Conservation (phyloP, 768 basidiomycete species). For the Suillus subluteus region DNA sequence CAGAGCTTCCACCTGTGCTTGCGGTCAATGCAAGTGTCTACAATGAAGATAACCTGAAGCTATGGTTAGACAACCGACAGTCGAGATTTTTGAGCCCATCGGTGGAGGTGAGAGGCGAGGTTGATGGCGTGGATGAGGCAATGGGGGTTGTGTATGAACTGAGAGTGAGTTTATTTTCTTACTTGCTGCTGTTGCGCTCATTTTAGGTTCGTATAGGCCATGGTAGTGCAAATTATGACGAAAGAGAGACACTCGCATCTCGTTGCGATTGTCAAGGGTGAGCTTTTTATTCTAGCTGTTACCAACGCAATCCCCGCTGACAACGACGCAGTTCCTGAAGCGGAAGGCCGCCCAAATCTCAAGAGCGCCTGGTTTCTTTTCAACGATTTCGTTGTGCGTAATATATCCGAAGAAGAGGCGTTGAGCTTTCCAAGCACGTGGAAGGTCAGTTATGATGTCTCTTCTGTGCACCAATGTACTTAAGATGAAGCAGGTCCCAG, state of each 20-base stretch:
- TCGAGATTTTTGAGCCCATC: slow-evolving; percentile 59
- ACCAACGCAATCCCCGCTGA: background rate
- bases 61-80: slow-evolving; percentile 68
- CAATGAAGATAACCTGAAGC: slow-evolving; percentile 69
- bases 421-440: slow-evolving; percentile 85
- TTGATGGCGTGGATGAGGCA: slow-evolving; percentile 59
- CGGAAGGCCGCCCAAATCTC: slow-evolving; percentile 45
- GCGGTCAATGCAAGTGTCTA: slow-evolving; percentile 85
- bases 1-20: slow-evolving; percentile 79
- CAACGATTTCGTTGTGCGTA: slow-evolving; percentile 93
- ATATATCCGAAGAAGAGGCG: slow-evolving; percentile 85
- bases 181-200: background rate
- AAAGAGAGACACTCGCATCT: slow-evolving; percentile 81
- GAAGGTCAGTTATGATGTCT: slow-evolving; percentile 66
- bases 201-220: slow-evolving; percentile 49
- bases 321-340: slow-evolving; percentile 63
- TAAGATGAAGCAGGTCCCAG: slow-evolving; percentile 63
- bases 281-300: background rate
- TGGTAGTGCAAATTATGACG: slow-evolving; percentile 78
- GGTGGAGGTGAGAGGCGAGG: slow-evolving; percentile 61
- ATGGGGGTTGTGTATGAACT: slow-evolving; percentile 68
- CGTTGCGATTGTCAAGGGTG: slow-evolving; percentile 86
- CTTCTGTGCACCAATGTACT: background rate
- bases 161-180: slow-evolving; percentile 53
- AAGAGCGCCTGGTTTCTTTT: slow-evolving; percentile 86